phyloP scores from a whole-genome alignment of 331 rosid genomes.

The Malus hybrid region DNA sequence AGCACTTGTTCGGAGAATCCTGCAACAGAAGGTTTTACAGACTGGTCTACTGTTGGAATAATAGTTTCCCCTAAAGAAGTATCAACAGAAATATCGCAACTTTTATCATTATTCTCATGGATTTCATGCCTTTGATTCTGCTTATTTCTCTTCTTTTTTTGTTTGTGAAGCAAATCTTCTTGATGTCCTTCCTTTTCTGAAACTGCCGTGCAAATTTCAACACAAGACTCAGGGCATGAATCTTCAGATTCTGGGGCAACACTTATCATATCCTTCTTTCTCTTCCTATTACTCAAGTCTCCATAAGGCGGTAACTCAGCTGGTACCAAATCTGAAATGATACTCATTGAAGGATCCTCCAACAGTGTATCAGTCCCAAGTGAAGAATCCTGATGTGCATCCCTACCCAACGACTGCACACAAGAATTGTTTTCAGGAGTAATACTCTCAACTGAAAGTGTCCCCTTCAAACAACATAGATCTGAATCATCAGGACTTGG shows the following conservation, averaged over 20 bases:
- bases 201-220: neutral
- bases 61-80: neutral
- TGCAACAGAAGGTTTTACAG: neutral
- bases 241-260: neutral
- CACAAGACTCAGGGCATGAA: neutral
- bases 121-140: neutral
- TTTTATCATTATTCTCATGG: neutral
- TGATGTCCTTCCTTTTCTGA: neutral
- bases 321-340: neutral
- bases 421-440: neutral
- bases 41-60: neutral
- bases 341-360: neutral
- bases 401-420: neutral
- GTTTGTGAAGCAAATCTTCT: neutral
- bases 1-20: neutral
- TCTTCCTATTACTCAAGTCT: constrained; percentile 1
- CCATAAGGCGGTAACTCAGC: neutral
- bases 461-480: neutral
- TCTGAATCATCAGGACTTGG: neutral
- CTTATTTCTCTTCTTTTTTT: neutral
- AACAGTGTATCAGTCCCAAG: neutral
- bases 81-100: neutral
- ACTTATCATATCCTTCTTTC: neutral
- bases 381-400: neutral
- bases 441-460: neutral